Evolutionary conservation across 257 asterid species (phyloP), one percentile per base, ranked within the genome.

Genomic region (Henckelia pumila): DNA sequence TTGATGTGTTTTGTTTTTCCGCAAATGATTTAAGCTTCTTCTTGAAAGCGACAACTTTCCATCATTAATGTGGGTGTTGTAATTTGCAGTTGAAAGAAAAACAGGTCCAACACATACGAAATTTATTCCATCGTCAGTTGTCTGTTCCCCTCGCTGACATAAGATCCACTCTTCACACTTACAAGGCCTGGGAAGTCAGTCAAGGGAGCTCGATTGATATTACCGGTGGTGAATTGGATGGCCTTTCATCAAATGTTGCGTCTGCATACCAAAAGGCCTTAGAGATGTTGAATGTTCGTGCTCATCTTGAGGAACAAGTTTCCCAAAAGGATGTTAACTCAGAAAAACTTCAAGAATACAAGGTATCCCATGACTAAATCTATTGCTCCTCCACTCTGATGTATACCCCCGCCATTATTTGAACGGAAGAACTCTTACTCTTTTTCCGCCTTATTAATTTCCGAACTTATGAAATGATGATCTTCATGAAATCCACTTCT

Each of bases 111-210:
- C 89, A 82, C 8, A 78, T 91, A 72, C 81, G 95, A 28, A 85
- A 70, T 76, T 78, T 94, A 69, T 94, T 84, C 73, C 95, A 80
- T 64, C 97, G 99, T 25, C 97, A 94, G 80, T 77, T 94, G 79
- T 94, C 97, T 70, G 78, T 94, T 75, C 99, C 97, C 61, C 95
- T 84, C 68, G 78, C 73, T 68, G 83, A 88, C 73, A 67, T 80
- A 67, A 76, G 70, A 63, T 71, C 92, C 64, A 81, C 86, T 66
- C 89, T 88, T 72, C 80, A 49, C 2, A 77, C 88, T 37, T 91
- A 87, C 84, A 87, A 87, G 71, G 84, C 87, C 32, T 94, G 99
- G 97, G 97, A 84, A 82, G 84, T 85, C 58, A 88, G 85, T 63
- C 81, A 76, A 47, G 92, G 86, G 71, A 70, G 77, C 69, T 67